phyloP scores from a whole-genome alignment of 805 yeast species.

The Hanseniaspora pseudoguilliermondii region DNA sequence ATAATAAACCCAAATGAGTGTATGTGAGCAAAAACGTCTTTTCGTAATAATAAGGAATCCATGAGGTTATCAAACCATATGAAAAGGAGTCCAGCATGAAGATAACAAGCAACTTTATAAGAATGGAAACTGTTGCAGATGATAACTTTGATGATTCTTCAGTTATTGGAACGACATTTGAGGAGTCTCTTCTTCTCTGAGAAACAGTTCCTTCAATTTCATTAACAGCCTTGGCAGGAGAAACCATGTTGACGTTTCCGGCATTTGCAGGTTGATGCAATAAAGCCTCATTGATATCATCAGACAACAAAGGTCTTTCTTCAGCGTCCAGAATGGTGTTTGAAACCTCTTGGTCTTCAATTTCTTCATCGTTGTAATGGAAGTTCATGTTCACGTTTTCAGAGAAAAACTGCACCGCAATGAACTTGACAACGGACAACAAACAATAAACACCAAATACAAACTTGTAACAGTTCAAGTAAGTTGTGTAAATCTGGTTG shows the following conservation, averaged over 20 bases:
- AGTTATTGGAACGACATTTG: neutral
- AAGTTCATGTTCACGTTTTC: slow-evolving; percentile 38
- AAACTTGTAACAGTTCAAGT: slow-evolving; percentile 37
- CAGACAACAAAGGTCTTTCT: neutral
- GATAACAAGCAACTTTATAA: slow-evolving; percentile 40
- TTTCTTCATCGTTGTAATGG: neutral
- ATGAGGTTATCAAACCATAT: slow-evolving; percentile 75
- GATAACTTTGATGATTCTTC: slow-evolving; percentile 22
- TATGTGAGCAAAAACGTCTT: slow-evolving; percentile 43
- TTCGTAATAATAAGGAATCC: slow-evolving; percentile 75
- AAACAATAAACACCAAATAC: slow-evolving; percentile 45
- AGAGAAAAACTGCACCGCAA: slow-evolving; percentile 39
- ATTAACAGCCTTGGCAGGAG: neutral
- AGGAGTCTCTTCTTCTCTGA: slow-evolving; percentile 8
- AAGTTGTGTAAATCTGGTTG: slow-evolving; percentile 26
- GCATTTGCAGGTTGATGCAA: slow-evolving; percentile 3
- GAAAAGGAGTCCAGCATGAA: slow-evolving; percentile 84
- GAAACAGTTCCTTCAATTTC: slow-evolving; percentile 10
- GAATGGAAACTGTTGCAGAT: slow-evolving; percentile 31
- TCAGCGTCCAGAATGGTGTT: neutral
- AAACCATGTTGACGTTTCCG: slow-evolving; percentile 2
- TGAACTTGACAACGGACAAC: slow-evolving; percentile 41
- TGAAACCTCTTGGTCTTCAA: slow-evolving; percentile 4
- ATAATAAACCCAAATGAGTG: slow-evolving; percentile 49
- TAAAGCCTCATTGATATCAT: neutral